Conservation (phyloP, 441 rosid species). For the Kokia cookei region DNA sequence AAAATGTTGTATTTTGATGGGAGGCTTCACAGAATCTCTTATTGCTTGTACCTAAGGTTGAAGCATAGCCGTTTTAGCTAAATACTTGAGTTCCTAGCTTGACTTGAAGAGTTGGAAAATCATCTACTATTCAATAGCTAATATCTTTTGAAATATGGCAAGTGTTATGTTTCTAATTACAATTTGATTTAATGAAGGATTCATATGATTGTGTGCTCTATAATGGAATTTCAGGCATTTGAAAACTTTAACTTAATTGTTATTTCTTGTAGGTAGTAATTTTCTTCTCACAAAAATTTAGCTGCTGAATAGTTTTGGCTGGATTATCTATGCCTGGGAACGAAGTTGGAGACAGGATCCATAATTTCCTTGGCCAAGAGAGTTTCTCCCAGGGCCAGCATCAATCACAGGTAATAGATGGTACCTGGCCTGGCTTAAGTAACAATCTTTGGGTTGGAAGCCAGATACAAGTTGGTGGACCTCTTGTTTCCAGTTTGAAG, state of each 20-base stretch:
- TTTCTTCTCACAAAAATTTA: constrained; percentile 14
- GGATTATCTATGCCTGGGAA: constrained; percentile 74
- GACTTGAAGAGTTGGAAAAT: too few relatives aligned
- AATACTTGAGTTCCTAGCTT: too few relatives aligned
- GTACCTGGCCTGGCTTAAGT: constrained; percentile 53
- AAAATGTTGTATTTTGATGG: too few relatives aligned
- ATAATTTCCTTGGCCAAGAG: constrained; percentile 75
- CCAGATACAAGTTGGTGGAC: constrained; percentile 52
- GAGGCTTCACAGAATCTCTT: too few relatives aligned
- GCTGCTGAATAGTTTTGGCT: constrained; percentile 21
- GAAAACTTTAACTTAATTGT: constrained; percentile 9
- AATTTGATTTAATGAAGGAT: too few relatives aligned
- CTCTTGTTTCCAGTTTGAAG: constrained; percentile 44
- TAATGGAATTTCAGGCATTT: neutral
- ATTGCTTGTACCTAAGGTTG: too few relatives aligned
- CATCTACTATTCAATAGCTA: too few relatives aligned
- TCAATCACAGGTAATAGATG: constrained; percentile 48
- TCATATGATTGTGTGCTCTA: neutral
- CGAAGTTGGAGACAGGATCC: constrained; percentile 80
- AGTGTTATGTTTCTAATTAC: too few relatives aligned
- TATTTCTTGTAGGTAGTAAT: constrained; percentile 12
- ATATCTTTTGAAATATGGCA: too few relatives aligned
- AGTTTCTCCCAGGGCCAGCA: constrained; percentile 54
- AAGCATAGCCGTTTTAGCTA: too few relatives aligned
- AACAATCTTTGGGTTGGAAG: constrained; percentile 48